phyloP scores from a whole-genome alignment of 306 rosid genomes.

The Ormosia semicastrata region DNA sequence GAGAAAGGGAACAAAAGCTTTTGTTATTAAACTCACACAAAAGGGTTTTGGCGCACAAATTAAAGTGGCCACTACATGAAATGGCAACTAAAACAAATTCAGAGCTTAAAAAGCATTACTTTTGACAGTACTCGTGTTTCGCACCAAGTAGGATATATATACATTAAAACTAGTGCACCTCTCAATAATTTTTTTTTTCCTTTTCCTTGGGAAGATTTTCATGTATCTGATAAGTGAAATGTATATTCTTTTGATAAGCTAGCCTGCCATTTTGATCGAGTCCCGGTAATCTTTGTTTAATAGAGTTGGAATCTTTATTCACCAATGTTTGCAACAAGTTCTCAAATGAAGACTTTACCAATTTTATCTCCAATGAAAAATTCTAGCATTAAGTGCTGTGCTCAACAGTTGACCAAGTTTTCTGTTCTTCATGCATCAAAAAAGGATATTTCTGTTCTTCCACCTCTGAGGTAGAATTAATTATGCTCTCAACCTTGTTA shows the following conservation, averaged over 20 bases:
- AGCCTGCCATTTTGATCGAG: slow-evolving; percentile 6
- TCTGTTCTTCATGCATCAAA: neutral
- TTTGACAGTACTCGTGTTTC: neutral
- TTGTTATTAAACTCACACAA: neutral
- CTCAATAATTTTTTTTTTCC: neutral
- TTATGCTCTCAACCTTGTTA: neutral
- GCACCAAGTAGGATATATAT: neutral
- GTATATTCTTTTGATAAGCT: neutral
- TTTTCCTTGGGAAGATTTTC: neutral
- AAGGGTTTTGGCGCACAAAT: neutral
- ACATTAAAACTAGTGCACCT: neutral
- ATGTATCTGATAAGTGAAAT: too few species aligned
- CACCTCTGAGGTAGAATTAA: too few species aligned
- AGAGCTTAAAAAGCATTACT: neutral
- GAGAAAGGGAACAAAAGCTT: neutral
- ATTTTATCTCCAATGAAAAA: neutral
- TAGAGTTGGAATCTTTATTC: neutral
- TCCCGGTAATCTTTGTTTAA: neutral
- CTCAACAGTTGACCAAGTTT: neutral
- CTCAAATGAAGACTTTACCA: too few species aligned
- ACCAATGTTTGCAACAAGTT: neutral
- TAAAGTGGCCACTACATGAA: slow-evolving; percentile 6
- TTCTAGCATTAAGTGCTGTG: neutral
- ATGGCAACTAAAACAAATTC: slow-evolving; percentile 4
- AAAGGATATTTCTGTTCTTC: too few species aligned